Evolutionary conservation across 2,329 filamentous ascomycete species (phyloP).

Genomic region (Tolypocladium inflatum): DNA sequence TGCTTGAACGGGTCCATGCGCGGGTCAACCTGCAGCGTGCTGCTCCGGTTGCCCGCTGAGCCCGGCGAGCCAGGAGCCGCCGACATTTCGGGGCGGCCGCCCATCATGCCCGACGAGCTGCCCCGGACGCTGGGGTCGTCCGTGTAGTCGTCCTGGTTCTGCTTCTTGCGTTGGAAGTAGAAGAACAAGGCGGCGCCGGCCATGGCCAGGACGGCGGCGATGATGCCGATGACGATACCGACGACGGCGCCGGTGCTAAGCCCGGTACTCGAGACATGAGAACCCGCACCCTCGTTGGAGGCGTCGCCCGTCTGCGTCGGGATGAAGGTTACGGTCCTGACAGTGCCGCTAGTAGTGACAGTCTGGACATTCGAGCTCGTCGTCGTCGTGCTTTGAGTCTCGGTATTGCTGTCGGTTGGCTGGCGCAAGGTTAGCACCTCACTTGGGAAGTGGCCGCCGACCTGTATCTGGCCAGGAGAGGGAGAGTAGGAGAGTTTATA

Average conservation of each 20-base stretch:
- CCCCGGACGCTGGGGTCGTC: constrained; percentile 37
- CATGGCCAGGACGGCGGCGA: constrained; percentile 30
- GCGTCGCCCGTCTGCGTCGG: constrained; percentile 24
- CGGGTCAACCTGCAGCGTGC: constrained; percentile 49
- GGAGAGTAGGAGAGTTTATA: background rate
- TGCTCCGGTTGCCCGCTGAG: constrained; percentile 39
- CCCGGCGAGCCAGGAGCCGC: constrained; percentile 20
- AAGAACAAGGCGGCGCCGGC: constrained; percentile 29
- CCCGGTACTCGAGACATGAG: constrained; percentile 11
- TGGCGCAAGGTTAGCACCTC: background rate
- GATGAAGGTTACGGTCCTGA: constrained; percentile 45
- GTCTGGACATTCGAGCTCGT: constrained; percentile 37
- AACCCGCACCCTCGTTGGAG: constrained; percentile 6
- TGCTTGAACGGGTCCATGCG: constrained; percentile 52
- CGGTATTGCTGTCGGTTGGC: background rate
- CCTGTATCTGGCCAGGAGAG: background rate
- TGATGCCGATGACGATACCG: constrained; percentile 43
- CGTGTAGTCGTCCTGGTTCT: constrained; percentile 30
- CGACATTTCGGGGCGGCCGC: constrained; percentile 33
- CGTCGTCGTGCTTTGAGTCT: constrained; percentile 2
- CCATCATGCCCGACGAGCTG: constrained; percentile 39
- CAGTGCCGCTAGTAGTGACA: constrained; percentile 42
- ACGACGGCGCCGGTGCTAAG: constrained; percentile 39
- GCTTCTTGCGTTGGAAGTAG: constrained; percentile 34
- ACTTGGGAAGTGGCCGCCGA: background rate